phyloP scores from a whole-genome alignment of 345 rosid genomes.

The Salix caprea region DNA sequence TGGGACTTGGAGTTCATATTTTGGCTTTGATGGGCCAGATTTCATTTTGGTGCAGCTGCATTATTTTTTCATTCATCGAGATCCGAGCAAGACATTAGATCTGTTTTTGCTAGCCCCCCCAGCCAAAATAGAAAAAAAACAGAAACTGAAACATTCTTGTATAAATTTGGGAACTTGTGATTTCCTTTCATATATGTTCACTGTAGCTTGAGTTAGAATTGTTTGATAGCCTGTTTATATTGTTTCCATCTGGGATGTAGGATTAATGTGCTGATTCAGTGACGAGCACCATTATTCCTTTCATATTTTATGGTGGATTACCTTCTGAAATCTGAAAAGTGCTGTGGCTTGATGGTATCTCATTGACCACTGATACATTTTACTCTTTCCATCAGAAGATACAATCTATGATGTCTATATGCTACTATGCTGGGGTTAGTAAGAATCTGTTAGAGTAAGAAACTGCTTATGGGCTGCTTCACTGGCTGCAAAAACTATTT shows the following conservation, averaged over 20 bases:
- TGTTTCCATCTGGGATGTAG: background rate
- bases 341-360: background rate
- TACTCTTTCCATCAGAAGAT: background rate
- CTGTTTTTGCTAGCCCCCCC: background rate
- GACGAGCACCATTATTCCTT: background rate
- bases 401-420: background rate
- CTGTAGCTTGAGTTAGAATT: background rate
- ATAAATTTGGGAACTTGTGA: background rate
- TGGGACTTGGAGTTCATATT: background rate
- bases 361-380: background rate
- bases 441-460: background rate
- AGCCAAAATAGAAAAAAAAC: background rate
- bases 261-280: background rate
- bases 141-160: background rate
- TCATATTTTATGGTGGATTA: background rate
- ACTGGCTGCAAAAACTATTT: background rate
- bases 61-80: background rate
- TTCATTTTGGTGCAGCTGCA: background rate
- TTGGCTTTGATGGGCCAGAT: background rate
- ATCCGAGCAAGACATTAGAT: background rate
- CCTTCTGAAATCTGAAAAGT: too few relatives aligned
- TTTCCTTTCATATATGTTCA: background rate
- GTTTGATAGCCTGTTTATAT: background rate
- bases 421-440: background rate
- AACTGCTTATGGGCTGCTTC: background rate